Evolutionary conservation across 805 yeast genomes (phyloP), one percentile per base, ranked within the genome.

Genomic region (Saturnispora sanitii): DNA sequence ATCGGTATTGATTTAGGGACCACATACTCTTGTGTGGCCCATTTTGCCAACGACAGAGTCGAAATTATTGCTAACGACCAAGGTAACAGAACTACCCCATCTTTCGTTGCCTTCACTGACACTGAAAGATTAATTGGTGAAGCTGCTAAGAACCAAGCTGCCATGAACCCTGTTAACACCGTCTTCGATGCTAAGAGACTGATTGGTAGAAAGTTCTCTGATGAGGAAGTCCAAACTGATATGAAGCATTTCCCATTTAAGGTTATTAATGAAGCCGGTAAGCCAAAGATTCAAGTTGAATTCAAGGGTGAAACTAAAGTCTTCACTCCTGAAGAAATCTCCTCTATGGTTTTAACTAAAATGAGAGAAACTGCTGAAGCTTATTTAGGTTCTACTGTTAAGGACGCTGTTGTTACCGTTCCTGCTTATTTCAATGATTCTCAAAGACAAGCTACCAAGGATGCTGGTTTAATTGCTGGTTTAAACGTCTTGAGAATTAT

Each of bases 391-490:
- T 68, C 74, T 58, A 71, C 69, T 58, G 94, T 87, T 50, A 79
- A 77, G 54, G 90, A 87, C 58, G 96, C 96, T 41, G 96, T 87
- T 58, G 83, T 87, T 59, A 88, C 96, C 39, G 96, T 87, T 51
- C 96, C 96, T 41, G 96, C 96, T 45, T 87, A 87, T 71, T 87
- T 87, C 75, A 88, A 88, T 68, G 96, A 87, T 66, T 86, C 96
- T 42, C 96, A 88, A 71, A 84, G 96, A 73, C 96, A 88, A 70
- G 96, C 96, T 47, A 87, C 96, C 58, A 88, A 87, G 74, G 96
- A 87, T 66, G 95, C 96, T 46, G 96, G 96, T 74, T 71, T 82
- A 53, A 88, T 87, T 75, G 94, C 96, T 45, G 96, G 96, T 60
- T 74, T 87, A 64, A 87, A 87, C 66, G 96, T 87, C 47, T 74